Evolutionary conservation across 768 basidiomycete genomes (phyloP), one percentile per base, ranked within the genome.

Genomic region (Suillus subalutaceus): DNA sequence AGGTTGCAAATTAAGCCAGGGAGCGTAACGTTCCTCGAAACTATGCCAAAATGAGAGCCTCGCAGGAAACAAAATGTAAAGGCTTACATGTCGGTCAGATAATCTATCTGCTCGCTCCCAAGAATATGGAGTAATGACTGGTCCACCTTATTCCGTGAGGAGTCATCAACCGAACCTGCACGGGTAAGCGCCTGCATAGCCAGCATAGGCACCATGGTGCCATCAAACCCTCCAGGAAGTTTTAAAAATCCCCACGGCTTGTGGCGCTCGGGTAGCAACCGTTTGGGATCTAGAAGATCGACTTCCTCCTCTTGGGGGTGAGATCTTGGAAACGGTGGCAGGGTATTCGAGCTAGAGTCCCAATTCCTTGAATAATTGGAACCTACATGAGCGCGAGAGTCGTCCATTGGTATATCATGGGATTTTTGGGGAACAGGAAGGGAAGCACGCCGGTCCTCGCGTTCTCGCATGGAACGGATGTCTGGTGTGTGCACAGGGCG

Each of bases 171-270:
- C n/a, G 70, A 63, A 35, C 72, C 77, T 64, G 60, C 66, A 50
- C 75, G 76, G 9, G 78, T 78, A 41, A 84, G 72, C 40, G 79
- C 80, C 67, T 81, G 81, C 70, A 85, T 78, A 12, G 83, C 82
- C 26, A 83, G 72, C 72, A 85, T 81, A 16, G 83, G 83, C 5
- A 81, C 78, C 60, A 79, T 80, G 1, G 72, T 81, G 76, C 83
- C 82, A 58, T 84, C 82, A 26, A 79, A 74, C 6, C 79, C 76
- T 5, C 77, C 79, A n/a, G 79, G 73, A 26, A 75, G 70, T 35
- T 75, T 75, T 65, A 80, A 71, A 63, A 83, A 71, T 37, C 79
- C 77, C 83, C 83, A 79, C 32, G 82, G 78, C 12, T 72, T 72
- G 35, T 72, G 69, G 65, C 72, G 74, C 58, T 78, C 72, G 1